Evolutionary conservation across 768 basidiomycete genomes (phyloP).

Genomic region (Cystofilobasidium macerans): DNA sequence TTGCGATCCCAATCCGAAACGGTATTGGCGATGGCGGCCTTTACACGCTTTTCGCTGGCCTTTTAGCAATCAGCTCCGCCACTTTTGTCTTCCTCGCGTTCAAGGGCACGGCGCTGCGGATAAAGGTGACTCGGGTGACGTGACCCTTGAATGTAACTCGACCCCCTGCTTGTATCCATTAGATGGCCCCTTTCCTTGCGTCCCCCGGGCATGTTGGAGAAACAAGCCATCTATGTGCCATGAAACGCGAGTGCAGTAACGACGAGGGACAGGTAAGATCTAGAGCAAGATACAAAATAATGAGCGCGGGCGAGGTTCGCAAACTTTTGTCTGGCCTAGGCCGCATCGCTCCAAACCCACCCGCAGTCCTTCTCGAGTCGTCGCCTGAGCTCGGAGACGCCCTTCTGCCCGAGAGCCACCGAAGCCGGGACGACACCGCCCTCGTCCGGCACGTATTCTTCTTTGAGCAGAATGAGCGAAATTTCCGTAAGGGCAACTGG

Average conservation of each 20-base stretch:
- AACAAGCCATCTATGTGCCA: no score
- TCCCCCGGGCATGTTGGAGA: no score
- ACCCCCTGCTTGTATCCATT: no score
- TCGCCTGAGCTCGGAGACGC: background rate
- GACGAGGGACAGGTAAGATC: no score
- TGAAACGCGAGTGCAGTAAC: no score
- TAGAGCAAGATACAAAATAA: no score
- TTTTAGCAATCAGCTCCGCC: background rate
- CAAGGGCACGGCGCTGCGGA: no score
- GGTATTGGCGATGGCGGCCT: constrained; percentile 67
- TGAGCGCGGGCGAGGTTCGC: no score
- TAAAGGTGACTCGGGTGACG: no score
- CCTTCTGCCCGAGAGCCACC: background rate
- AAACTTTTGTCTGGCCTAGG: no score
- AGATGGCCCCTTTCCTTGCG: no score
- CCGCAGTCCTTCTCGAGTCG: background rate
- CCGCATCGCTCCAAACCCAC: background rate
- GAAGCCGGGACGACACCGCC: background rate
- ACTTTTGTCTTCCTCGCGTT: constrained; percentile 11
- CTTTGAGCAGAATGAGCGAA: background rate
- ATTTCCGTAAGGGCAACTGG: background rate
- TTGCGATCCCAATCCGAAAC: constrained; percentile 62
- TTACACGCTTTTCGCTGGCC: constrained; percentile 19
- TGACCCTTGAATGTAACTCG: no score
- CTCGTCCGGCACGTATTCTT: background rate